These are phyloP conservation scores for Tolypocladium tropicale DNA, from an alignment of 2,329 filamentous ascomycete species.

Conservation along the genomic window DNA sequence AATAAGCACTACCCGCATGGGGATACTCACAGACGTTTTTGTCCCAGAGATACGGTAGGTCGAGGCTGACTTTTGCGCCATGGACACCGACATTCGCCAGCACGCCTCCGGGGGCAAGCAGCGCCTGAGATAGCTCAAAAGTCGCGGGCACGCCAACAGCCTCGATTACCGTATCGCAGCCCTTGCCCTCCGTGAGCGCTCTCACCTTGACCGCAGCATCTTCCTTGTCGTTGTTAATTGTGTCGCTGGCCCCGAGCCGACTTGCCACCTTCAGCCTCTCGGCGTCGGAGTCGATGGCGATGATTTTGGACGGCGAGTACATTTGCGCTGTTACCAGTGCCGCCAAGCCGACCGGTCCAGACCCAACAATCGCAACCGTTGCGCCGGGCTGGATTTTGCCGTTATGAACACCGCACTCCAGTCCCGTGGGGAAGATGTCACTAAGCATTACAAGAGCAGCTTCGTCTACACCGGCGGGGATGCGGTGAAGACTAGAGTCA, in stretches of 20 bases:
- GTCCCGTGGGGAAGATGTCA: constrained; percentile 46
- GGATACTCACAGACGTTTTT: constrained; percentile 36
- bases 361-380: constrained; percentile 43
- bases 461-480: constrained; percentile 31
- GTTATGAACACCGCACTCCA: constrained; percentile 43
- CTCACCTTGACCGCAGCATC: constrained; percentile 28
- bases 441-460: constrained; percentile 37
- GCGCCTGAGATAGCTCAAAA: constrained; percentile 40
- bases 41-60: constrained; percentile 43
- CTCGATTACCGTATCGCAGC: constrained; percentile 48
- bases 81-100: constrained; percentile 51
- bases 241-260: constrained; percentile 35
- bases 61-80: constrained; percentile 38
- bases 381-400: constrained; percentile 39
- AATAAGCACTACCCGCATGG: no score
- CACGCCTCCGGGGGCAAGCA: constrained; percentile 41
- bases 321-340: constrained; percentile 42
- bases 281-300: constrained; percentile 40
- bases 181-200: constrained; percentile 36
- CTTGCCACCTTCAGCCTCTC: constrained; percentile 35
- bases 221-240: constrained; percentile 25
- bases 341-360: constrained; percentile 45
- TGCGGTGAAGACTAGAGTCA: constrained; percentile 32
- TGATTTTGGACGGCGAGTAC: constrained; percentile 39
- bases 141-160: constrained; percentile 44